Evolutionary conservation across 768 basidiomycete species (phyloP), one percentile per base, ranked within the genome.

Genomic region (Bullera alba): DNA sequence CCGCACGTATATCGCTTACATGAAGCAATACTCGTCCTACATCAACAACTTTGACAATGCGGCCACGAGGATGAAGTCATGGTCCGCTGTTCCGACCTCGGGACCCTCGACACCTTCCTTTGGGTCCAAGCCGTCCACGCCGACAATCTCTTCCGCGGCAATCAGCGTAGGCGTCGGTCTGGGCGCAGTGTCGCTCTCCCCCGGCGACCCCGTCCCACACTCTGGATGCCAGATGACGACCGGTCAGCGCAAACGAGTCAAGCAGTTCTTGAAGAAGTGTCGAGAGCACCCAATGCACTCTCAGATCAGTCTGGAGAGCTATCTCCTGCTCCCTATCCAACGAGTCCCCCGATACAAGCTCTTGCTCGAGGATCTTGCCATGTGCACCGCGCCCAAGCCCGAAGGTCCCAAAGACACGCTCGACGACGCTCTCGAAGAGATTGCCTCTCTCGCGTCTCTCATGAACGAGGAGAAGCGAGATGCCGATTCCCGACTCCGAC

Each of bases 391-490:
- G n/a, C 86, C 89, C 17, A 75, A 77, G 36, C 78, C 81, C 41
- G 82, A 87, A 39, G 83, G 81, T 56, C 85, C 86, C 4, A 39
- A 46, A 56, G 87, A 92, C 65, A 81, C 87, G 22, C 77, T 99
- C 46, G 87, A 89, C 58, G 82, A 81, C 50, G 92, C 92, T 5
- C 73, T 95, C 37, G 76, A 81, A 17, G 88, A 93, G 74, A 95
- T 97, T 58, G 81, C 90, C 1, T 81, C 81, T 12, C 74, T 97
- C 43, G 91, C 95, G 2, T 87, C 82, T 43, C 86, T 87, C 64
- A 95, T 99, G 87, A 99, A 99, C 71, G 95, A 99, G 75, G 89
- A 90, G 56, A 97, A 96, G 72, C 82, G 95, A 1, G 92, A 96
- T 60, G 80, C 89, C 2, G 95, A 99, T 74, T 91, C 87, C 1